Evolutionary conservation across 2,329 filamentous ascomycete genomes (phyloP).

Genomic region (Fonsecaea multimorphosa): DNA sequence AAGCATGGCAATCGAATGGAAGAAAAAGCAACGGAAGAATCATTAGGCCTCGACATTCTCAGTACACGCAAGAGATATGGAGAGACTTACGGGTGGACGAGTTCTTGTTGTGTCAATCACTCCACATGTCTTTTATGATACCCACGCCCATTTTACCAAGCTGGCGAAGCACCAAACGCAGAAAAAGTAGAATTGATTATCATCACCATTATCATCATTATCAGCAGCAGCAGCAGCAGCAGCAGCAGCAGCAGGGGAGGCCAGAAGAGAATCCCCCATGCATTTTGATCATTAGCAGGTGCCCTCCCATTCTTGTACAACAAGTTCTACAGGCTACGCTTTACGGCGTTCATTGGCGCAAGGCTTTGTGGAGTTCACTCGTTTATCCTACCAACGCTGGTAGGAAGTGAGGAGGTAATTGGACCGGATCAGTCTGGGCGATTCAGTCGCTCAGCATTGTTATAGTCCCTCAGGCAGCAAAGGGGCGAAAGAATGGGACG

Average conservation of each 20-base stretch:
- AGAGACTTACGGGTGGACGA: conserved; percentile 4
- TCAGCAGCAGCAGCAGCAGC: not conserved
- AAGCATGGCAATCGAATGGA: conserved; percentile 15
- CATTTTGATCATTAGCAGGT: conserved; percentile 4
- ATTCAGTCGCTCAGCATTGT: not conserved
- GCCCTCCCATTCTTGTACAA: conserved; percentile 18
- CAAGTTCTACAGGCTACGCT: conserved; percentile 9
- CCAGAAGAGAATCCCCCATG: not conserved
- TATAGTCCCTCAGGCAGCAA: not conserved
- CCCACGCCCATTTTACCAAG: conserved; percentile 22
- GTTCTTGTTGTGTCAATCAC: conserved; percentile 17
- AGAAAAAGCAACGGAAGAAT: conserved; percentile 1
- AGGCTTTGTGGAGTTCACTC: not conserved
- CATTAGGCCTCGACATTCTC: conserved; percentile 6
- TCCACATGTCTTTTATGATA: conserved; percentile 25
- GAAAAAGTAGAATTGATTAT: conserved; percentile 11
- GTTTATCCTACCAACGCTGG: not conserved
- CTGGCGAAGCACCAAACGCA: conserved; percentile 11
- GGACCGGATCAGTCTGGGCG: not conserved
- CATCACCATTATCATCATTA: not conserved
- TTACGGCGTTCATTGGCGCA: conserved; percentile 9
- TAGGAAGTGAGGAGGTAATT: conserved; percentile 1
- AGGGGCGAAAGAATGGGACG: not conserved
- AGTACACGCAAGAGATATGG: conserved; percentile 15
- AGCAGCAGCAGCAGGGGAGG: not conserved